These are phyloP conservation scores for Polychaeton citri DNA, from an alignment of 2,329 filamentous ascomycete genomes.

Conservation along the genomic window DNA sequence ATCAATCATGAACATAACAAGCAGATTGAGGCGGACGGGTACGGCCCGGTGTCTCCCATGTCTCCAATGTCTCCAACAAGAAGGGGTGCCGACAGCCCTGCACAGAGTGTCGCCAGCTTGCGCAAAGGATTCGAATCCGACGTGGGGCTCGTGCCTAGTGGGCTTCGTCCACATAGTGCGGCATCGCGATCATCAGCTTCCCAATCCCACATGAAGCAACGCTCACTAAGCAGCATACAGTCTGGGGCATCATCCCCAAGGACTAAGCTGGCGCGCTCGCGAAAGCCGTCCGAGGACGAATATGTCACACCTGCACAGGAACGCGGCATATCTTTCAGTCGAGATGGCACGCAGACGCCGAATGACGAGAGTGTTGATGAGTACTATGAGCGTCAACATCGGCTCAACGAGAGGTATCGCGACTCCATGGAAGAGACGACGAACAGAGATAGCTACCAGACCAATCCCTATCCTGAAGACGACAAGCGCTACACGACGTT, in stretches of 20 bases:
- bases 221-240: constrained; percentile 45
- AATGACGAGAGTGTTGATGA: constrained; percentile 29
- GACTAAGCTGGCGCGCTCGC: constrained; percentile 41
- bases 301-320: constrained; percentile 21
- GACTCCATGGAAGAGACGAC: constrained; percentile 21
- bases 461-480: constrained; percentile 39
- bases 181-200: constrained; percentile 45
- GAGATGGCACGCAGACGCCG: constrained; percentile 22
- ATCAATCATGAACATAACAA: constrained; percentile 56
- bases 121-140: constrained; percentile 47
- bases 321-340: constrained; percentile 28
- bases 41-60: constrained; percentile 9
- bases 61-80: no score
- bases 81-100: constrained; percentile 62
- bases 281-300: constrained; percentile 38
- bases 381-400: constrained; percentile 40
- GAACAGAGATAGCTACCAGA: neutral
- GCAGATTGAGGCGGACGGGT: constrained; percentile 18
- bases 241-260: constrained; percentile 46
- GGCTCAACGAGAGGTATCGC: constrained; percentile 46
- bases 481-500: constrained; percentile 35
- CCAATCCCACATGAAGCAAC: constrained; percentile 37
- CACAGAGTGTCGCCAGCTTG: constrained; percentile 74
- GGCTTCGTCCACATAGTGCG: constrained; percentile 18
- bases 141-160: constrained; percentile 19